These are phyloP conservation scores for Boletus semigastroideus DNA, from an alignment of 1,284 basidiomycete genomes.

Conservation along the genomic window DNA sequence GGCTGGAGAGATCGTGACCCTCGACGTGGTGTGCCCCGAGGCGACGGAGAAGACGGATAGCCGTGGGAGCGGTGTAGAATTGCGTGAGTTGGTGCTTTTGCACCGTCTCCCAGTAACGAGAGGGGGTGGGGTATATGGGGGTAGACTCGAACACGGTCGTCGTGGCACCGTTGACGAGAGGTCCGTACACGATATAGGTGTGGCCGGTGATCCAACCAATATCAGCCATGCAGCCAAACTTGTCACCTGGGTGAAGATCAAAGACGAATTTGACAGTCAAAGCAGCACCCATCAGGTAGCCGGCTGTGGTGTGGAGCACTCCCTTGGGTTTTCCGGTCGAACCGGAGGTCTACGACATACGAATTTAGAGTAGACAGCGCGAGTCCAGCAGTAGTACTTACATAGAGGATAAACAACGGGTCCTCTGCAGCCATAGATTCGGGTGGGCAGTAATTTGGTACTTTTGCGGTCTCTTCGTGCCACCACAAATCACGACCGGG, in stretches of 20 bases:
- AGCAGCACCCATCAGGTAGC: conserved; percentile 88
- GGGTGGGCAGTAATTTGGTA: conserved; percentile 87
- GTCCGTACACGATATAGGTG: conserved; percentile 97
- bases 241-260: conserved; percentile 90
- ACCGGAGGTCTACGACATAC: conserved; percentile 72
- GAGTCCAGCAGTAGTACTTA: conserved; percentile 41
- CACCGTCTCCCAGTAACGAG: conserved; percentile 97
- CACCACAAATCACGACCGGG: conserved; percentile 94
- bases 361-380: not conserved
- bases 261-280: conserved; percentile 97
- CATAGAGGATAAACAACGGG: conserved; percentile 97
- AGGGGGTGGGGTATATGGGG: conserved; percentile 93
- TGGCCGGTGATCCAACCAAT: conserved; percentile 99
- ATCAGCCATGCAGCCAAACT: conserved; percentile 98
- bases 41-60: conserved; percentile 88
- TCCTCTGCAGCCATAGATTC: conserved; percentile 90
- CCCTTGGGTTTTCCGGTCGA: conserved; percentile 98
- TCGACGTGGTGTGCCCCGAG: conserved; percentile 89
- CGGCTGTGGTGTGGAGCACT: conserved; percentile 94
- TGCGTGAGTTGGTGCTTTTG: conserved; percentile 93
- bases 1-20: conserved; percentile 77
- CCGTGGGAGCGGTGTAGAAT: conserved; percentile 92
- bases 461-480: conserved; percentile 87
- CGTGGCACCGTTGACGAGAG: conserved; percentile 86
- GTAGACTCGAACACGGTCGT: conserved; percentile 97